Evolutionary conservation across 225 moss, liverwort and hornwort genomes (phyloP), one percentile per base, ranked within the genome.

Genomic region (Rhytidiadelphus loreus): DNA sequence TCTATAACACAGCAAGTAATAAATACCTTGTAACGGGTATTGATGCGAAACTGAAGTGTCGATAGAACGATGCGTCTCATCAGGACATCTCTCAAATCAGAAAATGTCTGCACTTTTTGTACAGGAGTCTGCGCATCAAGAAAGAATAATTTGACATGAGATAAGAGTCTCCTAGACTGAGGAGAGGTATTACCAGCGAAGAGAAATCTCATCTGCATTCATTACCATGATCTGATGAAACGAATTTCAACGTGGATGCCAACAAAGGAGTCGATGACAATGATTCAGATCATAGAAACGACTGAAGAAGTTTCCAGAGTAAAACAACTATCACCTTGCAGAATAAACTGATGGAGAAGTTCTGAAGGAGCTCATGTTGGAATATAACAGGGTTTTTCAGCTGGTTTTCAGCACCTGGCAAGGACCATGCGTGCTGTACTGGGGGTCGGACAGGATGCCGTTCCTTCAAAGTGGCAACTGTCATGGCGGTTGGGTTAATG

Each of bases 301-400:
- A 83, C 58, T 22, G 23, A 69, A 83, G 83, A n/a, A 25, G 41
- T 56, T 90, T 65, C 75, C 37, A 78, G 59, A 64, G 41, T 58
- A 43, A 70, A 66, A 82, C 15, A 81, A 90, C 55, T 43, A 70
- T 86, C 92, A 96, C 98, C 97, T 99, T 99, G 92, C 96, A 99
- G 90, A 99, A 99, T 91, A 99, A 92, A 91, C 97, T 99, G 88
- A 99, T 93, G 72, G 99, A 99, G 85, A 99, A 99, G 89, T 99
- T 99, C 88, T 99, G 99, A 83, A 99, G 96, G 81, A 99, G 99
- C 91, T 99, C 99, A 89, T 99, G 99, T 87, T 99, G 99, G 70
- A 99, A 99, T 24, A 99, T 96, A 92, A 95, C 94, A 70, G 99
- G 99, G 74, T n/a, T 93, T 82, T 96, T 97, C 71, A 96, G 81